Evolutionary conservation across 1,139 yeast genomes (phyloP).

Genomic region (Candida freyschussii): DNA sequence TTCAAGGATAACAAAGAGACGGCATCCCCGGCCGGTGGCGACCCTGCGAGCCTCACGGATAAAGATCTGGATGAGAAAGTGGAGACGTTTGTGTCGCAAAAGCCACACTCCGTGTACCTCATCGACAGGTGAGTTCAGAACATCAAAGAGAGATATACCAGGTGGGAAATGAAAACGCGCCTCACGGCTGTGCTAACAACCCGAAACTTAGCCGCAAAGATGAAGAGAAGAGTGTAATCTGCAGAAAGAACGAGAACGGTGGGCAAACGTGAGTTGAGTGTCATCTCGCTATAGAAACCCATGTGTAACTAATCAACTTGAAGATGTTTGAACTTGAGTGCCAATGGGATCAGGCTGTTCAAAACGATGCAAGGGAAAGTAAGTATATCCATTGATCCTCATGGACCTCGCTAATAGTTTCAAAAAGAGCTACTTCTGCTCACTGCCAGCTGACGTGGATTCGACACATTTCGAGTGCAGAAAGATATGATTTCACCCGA

Average conservation of each 20-base stretch:
- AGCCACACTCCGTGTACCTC: constrained; percentile 18
- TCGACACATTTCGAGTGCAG: constrained; percentile 26
- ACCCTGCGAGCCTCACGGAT: too few species aligned
- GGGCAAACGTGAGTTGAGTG: constrained; percentile 27
- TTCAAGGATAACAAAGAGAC: too few species aligned
- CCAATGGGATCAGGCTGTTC: constrained; percentile 21
- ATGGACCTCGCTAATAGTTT: too few species aligned
- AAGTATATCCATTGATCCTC: constrained; percentile 6
- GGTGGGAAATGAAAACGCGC: too few species aligned
- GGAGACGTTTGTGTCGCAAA: constrained; percentile 15
- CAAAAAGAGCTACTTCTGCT: constrained; percentile 26
- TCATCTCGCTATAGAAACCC: not conserved
- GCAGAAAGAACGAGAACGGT: constrained; percentile 23
- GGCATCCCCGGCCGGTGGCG: too few species aligned
- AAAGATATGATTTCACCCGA: constrained; percentile 19
- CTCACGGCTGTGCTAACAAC: too few species aligned
- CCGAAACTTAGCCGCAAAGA: too few species aligned
- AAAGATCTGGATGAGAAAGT: constrained; percentile 6
- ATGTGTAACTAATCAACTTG: not conserved
- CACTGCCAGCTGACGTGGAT: constrained; percentile 21
- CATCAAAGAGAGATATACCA: constrained; percentile 6
- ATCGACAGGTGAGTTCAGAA: constrained; percentile 23
- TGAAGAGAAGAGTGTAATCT: constrained; percentile 19
- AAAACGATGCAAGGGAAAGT: constrained; percentile 25
- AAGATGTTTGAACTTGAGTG: constrained; percentile 22